Percentiles rank a stretch among this genome's conserved stretches.
These are phyloP conservation scores for Xylariales sp. DNA, from an alignment of 2,329 filamentous ascomycete genomes.

Conservation along the genomic window DNA sequence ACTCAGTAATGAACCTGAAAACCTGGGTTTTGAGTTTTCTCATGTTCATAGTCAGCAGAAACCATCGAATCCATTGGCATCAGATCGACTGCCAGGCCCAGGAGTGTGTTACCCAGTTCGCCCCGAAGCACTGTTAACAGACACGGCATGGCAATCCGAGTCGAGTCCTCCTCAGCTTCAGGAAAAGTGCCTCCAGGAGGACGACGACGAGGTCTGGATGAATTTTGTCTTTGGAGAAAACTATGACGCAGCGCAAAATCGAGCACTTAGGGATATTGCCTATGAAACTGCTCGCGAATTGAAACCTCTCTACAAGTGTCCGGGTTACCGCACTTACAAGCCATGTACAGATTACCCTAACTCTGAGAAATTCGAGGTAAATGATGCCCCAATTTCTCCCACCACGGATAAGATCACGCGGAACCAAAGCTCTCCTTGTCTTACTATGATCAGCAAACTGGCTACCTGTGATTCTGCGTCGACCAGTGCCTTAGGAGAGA, in stretches of 20 bases:
- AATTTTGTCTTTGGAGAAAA: slow-evolving; percentile 20
- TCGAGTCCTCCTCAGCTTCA: background rate
- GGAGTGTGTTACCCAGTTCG: no score
- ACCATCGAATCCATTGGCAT: no score
- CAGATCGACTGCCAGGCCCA: no score
- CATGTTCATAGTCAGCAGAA: background rate
- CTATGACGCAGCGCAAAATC: slow-evolving; percentile 15
- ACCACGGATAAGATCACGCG: background rate
- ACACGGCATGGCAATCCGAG: background rate
- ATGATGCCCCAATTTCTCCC: slow-evolving; percentile 12
- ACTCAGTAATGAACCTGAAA: background rate
- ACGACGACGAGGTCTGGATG: slow-evolving; percentile 23
- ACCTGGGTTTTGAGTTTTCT: background rate
- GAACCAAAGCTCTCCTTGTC: background rate
- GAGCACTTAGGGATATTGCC: slow-evolving; percentile 19
- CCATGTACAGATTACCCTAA: background rate
- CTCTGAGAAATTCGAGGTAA: background rate
- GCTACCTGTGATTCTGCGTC: background rate
- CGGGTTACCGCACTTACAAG: background rate
- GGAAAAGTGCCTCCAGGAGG: slow-evolving; percentile 1
- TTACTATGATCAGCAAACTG: background rate
- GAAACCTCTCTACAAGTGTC: slow-evolving; percentile 14
- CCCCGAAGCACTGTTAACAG: background rate
- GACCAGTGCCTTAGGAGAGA: no score
- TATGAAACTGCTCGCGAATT: slow-evolving; percentile 20